Evolutionary conservation across 208 protist species (phyloP).

Genomic region (Naegleria fowleri): DNA sequence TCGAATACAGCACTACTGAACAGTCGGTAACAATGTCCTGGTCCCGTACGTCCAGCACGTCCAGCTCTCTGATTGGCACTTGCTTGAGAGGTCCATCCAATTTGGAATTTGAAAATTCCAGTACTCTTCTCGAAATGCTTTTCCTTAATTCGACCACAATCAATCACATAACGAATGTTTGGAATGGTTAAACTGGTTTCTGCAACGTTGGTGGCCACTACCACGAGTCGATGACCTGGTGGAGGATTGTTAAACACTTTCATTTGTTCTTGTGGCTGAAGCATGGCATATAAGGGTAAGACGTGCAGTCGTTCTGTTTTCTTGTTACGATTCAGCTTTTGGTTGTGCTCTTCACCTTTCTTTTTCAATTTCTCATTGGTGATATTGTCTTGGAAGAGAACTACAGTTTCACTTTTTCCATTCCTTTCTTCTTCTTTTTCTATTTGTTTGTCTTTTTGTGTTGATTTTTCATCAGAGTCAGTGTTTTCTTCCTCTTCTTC

Average conservation of each 20-base stretch:
- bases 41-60: constrained; percentile 57
- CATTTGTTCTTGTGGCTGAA: constrained; percentile 86
- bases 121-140: constrained; percentile 44
- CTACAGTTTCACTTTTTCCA: constrained; percentile 32
- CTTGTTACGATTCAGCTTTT: neutral
- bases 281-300: constrained; percentile 95
- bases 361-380: neutral
- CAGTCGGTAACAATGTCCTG: constrained; percentile 61
- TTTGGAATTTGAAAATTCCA: constrained; percentile 50
- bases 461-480: neutral
- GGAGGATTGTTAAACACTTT: constrained; percentile 80
- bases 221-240: constrained; percentile 77
- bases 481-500: constrained; percentile 37
- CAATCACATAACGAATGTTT: constrained; percentile 88
- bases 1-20: constrained; percentile 44
- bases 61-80: constrained; percentile 53
- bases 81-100: constrained; percentile 66
- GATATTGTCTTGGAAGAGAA: constrained; percentile 24
- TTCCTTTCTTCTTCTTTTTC: constrained; percentile 37
- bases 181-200: constrained; percentile 99
- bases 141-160: constrained; percentile 54
- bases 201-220: constrained; percentile 99
- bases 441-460: constrained; percentile 26
- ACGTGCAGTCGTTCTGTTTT: constrained; percentile 81
- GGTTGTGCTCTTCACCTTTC: neutral